phyloP scores from a whole-genome alignment of 2,329 filamentous ascomycete species.

The Colletotrichum sp. region DNA sequence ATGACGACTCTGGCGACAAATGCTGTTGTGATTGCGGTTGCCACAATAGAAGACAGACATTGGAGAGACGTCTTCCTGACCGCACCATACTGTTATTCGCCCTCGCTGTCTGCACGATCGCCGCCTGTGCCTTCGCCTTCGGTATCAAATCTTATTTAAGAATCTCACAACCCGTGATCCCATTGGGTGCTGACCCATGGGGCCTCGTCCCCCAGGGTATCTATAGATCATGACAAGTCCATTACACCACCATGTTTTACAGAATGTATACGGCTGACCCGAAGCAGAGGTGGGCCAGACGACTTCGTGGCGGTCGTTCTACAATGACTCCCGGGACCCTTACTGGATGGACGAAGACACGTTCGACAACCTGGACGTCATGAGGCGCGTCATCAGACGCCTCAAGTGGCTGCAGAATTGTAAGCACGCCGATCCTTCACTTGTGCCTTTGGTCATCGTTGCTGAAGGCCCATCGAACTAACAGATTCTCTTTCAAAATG shows the following conservation, averaged over 20 bases:
- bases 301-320: neutral
- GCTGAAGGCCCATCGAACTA: neutral
- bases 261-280: neutral
- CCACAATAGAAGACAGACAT: neutral
- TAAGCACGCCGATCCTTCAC: neutral
- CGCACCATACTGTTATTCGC: neutral
- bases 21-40: neutral
- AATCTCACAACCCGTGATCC: neutral
- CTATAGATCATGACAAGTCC: neutral
- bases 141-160: neutral
- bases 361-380: neutral
- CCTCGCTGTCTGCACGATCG: neutral
- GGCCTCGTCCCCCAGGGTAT: neutral
- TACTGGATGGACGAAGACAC: conserved; percentile 2
- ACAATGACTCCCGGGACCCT: neutral
- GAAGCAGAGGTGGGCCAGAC: neutral
- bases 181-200: neutral
- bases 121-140: neutral
- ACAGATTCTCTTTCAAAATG: neutral
- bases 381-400: neutral
- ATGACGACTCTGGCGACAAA: neutral
- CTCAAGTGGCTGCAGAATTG: conserved; percentile 1
- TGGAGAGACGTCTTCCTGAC: neutral
- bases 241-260: neutral
- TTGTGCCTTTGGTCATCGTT: neutral